Evolutionary conservation across 2,329 filamentous ascomycete genomes (phyloP).

Genomic region (Fusarium pseudocircinatum): DNA sequence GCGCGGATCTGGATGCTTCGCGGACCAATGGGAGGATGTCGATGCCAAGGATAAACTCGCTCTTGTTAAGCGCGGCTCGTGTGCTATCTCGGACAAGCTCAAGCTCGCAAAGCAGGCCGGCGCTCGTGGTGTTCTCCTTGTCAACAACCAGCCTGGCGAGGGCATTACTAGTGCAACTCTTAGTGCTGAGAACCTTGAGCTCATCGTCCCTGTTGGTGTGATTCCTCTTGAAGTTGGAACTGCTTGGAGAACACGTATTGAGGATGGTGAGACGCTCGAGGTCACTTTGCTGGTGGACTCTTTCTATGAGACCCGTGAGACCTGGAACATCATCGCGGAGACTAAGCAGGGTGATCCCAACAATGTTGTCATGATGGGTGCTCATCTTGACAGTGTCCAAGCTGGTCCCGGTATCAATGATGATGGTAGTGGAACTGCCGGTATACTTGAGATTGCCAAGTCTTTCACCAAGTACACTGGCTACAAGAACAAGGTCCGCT

Average conservation of each 20-base stretch:
- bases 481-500: slow-evolving; percentile 55
- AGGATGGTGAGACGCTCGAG: slow-evolving; percentile 46
- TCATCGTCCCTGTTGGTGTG: slow-evolving; percentile 50
- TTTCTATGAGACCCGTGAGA: slow-evolving; percentile 48
- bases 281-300: slow-evolving; percentile 52
- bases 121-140: slow-evolving; percentile 62
- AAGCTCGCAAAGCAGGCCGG: slow-evolving; percentile 55
- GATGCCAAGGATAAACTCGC: slow-evolving; percentile 56
- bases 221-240: slow-evolving; percentile 49
- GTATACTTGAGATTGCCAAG: slow-evolving; percentile 52
- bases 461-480: slow-evolving; percentile 51
- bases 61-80: slow-evolving; percentile 57
- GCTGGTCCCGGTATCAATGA: slow-evolving; percentile 54
- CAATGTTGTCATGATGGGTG: slow-evolving; percentile 55
- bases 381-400: slow-evolving; percentile 54
- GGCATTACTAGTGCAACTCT: slow-evolving; percentile 62
- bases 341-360: slow-evolving; percentile 55
- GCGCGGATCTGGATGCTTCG: slow-evolving; percentile 54
- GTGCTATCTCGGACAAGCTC: slow-evolving; percentile 55
- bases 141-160: slow-evolving; percentile 66
- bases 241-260: slow-evolving; percentile 49
- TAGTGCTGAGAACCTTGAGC: slow-evolving; percentile 51
- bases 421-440: slow-evolving; percentile 52
- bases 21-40: slow-evolving; percentile 56
- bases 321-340: slow-evolving; percentile 55